Evolutionary conservation across 306 rosid genomes (phyloP), one percentile per base, ranked within the genome.

Genomic region (Delonix regia): DNA sequence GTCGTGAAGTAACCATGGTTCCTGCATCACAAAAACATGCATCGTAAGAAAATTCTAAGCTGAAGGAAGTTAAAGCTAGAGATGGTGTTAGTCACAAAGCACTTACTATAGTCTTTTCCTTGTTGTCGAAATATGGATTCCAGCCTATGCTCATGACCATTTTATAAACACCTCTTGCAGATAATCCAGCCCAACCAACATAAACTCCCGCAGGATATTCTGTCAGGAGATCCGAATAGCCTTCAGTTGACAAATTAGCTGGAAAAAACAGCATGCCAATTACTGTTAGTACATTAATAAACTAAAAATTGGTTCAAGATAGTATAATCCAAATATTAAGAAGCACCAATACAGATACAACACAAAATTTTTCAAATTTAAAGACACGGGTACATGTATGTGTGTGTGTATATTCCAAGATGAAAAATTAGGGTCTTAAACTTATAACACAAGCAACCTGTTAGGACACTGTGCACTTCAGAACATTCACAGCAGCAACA

Each of bases 141-240:
- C 97, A 91, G 49, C 99, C 99, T 61, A 95, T 76, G 81, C 98
- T 95, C 97, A 86, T 93, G 83, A 89, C 99, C 97, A 88, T 95
- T 87, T 93, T 95, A 78, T 87, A 95, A 78, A 86, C 78, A 59
- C 98, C 97, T 73, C 89, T 84, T 8, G 18, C 30, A 53, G 92
- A 83, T 83, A 95, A 79, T 65, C 97, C 89, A 8, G 94, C 99
- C 97, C 98, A 91, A 81, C 99, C 99, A 62, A 95, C 91, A 88
- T 93, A 91, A 61, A 95, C 99, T 24, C 99, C 99, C 0, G 98
- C 71, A 56, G 99, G 93, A 85, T 89, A 89, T 82, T 89, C 92
- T 39, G 86, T 79, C 76, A 95, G 94, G 83, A 92, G 80, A 81
- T 80, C 64, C 69, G 90, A 81, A 83, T 85, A 86, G 27, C 87